These are phyloP conservation scores for Mycena albidolilacea DNA, from an alignment of 768 basidiomycete species.

Conservation along the genomic window DNA sequence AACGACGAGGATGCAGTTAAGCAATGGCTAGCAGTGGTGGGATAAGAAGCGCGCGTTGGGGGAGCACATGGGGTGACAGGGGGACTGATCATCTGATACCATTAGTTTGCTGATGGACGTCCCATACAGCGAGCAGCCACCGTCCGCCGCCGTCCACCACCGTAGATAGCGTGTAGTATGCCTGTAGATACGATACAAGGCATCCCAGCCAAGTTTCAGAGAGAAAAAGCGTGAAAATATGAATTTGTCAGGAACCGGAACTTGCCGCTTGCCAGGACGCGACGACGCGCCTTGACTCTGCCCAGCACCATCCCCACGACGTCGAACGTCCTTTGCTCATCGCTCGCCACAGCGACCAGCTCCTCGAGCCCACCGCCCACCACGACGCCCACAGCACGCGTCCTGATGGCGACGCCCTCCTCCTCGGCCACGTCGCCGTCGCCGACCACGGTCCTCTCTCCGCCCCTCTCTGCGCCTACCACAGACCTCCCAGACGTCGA, in stretches of 20 bases:
- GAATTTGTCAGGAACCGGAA: not conserved
- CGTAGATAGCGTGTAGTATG: not conserved
- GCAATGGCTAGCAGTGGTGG: not conserved
- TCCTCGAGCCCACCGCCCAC: not conserved
- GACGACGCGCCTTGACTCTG: not conserved
- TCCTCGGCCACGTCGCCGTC: conserved; percentile 89
- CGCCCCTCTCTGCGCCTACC: conserved; percentile 53
- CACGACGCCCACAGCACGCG: conserved; percentile 43
- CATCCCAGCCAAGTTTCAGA: too few relatives aligned
- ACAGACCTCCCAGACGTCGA: conserved; percentile 67
- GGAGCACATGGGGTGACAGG: not conserved
- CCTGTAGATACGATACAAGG: not conserved
- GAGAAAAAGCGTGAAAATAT: not conserved
- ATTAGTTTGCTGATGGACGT: not conserved
- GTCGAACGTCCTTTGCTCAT: not conserved
- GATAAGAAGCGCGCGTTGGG: not conserved
- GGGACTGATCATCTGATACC: conserved; percentile 6
- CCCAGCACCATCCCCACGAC: not conserved
- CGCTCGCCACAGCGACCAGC: not conserved
- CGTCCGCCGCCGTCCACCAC: not conserved
- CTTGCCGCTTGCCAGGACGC: not conserved
- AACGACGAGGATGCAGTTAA: not conserved
- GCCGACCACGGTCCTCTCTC: conserved; percentile 77
- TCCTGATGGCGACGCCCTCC: conserved; percentile 83
- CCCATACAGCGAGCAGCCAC: not conserved